phyloP scores from a whole-genome alignment of 306 rosid genomes.

The Prunus mira region DNA sequence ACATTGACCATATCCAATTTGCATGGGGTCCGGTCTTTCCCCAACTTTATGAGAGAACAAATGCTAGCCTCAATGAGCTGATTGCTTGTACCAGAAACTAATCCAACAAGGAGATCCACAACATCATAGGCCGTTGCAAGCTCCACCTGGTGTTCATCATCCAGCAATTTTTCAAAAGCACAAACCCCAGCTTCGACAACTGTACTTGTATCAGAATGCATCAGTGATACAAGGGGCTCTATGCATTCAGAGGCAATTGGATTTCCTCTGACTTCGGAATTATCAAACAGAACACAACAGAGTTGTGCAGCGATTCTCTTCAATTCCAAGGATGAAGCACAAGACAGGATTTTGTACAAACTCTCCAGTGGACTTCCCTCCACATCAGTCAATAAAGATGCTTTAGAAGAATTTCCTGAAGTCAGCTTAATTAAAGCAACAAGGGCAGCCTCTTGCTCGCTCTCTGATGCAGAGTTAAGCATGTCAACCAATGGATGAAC shows the following conservation, averaged over 20 bases:
- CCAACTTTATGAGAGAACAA: slow-evolving; percentile 78
- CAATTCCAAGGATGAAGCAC: slow-evolving; percentile 68
- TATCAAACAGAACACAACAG: slow-evolving; percentile 63
- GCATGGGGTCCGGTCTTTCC: slow-evolving; percentile 81
- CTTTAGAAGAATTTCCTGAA: slow-evolving; percentile 65
- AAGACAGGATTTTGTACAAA: slow-evolving; percentile 68
- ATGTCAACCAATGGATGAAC: slow-evolving; percentile 88
- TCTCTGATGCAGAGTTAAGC: slow-evolving; percentile 76
- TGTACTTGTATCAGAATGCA: slow-evolving; percentile 59
- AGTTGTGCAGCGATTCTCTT: slow-evolving; percentile 82
- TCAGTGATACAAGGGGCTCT: slow-evolving; percentile 68
- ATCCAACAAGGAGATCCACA: slow-evolving; percentile 81
- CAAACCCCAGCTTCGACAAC: slow-evolving; percentile 84
- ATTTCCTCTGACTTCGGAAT: slow-evolving; percentile 62
- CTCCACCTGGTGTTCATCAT: slow-evolving; percentile 78
- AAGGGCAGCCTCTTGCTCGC: slow-evolving; percentile 91
- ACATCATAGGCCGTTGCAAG: slow-evolving; percentile 66
- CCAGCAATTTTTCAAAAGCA: slow-evolving; percentile 89
- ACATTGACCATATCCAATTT: slow-evolving; percentile 83
- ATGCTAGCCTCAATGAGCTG: slow-evolving; percentile 77
- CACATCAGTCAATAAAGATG: slow-evolving; percentile 59
- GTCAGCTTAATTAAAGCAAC: slow-evolving; percentile 69
- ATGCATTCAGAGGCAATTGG: slow-evolving; percentile 73
- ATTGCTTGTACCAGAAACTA: slow-evolving; percentile 75
- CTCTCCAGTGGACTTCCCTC: slow-evolving; percentile 81